These are phyloP conservation scores for Haplosporangium sp. DNA, from an alignment of 371 early-diverging fungal species.

Conservation along the genomic window DNA sequence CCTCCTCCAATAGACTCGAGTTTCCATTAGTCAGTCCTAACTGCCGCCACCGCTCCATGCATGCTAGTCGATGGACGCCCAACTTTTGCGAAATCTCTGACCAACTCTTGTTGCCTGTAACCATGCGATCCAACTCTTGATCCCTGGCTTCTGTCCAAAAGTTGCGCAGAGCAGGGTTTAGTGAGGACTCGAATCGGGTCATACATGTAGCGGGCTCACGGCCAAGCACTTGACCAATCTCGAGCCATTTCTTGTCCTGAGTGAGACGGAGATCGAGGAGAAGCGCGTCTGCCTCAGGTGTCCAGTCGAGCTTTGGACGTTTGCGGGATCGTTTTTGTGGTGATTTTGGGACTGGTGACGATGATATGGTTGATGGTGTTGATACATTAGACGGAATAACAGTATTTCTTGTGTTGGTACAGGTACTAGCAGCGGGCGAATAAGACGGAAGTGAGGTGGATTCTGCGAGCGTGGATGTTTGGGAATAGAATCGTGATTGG, in stretches of 20 bases:
- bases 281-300: conserved; percentile 19
- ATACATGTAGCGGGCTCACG: conserved; percentile 42
- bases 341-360: not conserved
- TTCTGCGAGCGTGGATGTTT: no score
- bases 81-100: conserved; percentile 27
- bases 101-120: conserved; percentile 24
- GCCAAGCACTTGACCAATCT: conserved; percentile 26
- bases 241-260: conserved; percentile 36
- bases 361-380: not conserved
- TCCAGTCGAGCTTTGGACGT: conserved; percentile 23
- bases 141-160: conserved; percentile 34
- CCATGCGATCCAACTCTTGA: conserved; percentile 11
- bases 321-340: conserved; percentile 8
- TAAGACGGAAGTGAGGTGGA: no score
- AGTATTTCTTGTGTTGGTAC: no score
- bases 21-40: conserved; percentile 5
- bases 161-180: conserved; percentile 23
- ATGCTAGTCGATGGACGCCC: conserved; percentile 39
- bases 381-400: not conserved
- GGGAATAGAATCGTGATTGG: no score
- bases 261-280: conserved; percentile 17
- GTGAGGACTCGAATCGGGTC: conserved; percentile 33
- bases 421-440: not conserved
- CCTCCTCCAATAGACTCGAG: not conserved
- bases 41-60: conserved; percentile 37